Conservation (phyloP, 345 rosid species). For the Ceriops decandra region DNA sequence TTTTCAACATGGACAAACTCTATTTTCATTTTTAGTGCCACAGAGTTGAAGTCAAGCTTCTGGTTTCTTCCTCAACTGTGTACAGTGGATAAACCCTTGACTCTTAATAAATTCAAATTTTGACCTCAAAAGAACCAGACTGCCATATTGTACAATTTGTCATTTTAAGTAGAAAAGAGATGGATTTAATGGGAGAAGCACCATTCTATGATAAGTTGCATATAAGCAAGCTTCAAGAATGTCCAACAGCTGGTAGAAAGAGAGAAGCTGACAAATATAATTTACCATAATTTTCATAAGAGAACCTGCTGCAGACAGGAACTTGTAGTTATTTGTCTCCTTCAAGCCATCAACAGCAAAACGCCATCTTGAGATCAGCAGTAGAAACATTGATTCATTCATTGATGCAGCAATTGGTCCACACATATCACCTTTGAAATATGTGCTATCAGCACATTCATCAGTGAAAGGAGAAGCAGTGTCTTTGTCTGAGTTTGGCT, state of each 20-base stretch:
- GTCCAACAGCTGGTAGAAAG: not conserved
- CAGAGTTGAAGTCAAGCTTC: too few relatives aligned
- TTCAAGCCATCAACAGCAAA: conserved; percentile 75
- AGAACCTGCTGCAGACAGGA: conserved; percentile 73
- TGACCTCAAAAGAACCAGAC: too few relatives aligned
- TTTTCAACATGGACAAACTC: too few relatives aligned
- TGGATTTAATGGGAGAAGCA: too few relatives aligned
- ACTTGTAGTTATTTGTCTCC: conserved; percentile 72
- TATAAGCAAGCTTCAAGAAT: too few relatives aligned
- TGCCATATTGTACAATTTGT: too few relatives aligned
- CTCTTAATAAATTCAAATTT: too few relatives aligned
- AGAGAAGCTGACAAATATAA: not conserved
- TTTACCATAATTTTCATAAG: conserved; percentile 81
- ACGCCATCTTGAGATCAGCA: conserved; percentile 83
- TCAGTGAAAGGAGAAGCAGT: conserved; percentile 28
- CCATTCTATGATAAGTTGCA: too few relatives aligned
- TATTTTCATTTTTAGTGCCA: too few relatives aligned
- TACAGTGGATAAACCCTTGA: too few relatives aligned
- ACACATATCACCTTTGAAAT: conserved; percentile 67
- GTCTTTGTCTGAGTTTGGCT: conserved; percentile 44
- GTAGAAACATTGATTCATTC: conserved; percentile 80
- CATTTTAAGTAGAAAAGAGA: too few relatives aligned
- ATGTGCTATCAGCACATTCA: conserved; percentile 39
- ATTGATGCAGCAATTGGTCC: conserved; percentile 92
- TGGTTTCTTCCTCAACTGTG: too few relatives aligned